Base-by-base conservation (phyloP, 1,284 basidiomycete genomes). In the Microbotryomycetes sp. region DNA sequence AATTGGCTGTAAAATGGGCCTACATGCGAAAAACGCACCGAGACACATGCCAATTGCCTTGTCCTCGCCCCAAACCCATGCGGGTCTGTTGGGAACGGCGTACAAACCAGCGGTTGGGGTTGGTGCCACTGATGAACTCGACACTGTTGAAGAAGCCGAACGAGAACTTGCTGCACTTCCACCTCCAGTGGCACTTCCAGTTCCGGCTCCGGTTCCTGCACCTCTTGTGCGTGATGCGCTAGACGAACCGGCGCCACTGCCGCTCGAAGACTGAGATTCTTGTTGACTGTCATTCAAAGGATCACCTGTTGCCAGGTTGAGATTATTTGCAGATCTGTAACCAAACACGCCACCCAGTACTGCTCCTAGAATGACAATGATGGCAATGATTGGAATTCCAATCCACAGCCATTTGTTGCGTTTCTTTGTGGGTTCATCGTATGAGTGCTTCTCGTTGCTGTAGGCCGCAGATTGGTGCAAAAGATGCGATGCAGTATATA, bases 261-360 rank as follows among this genome's bases (percentile, higher is more conserved):
- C 26, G 6, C 19, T 19, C 2, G 49, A 6, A 51, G 49, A 51
- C 36, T 9, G 36, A 12, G 12, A 9, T 9, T 19, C 36, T 42
- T 42, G 36, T 19, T 42, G 49, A 25, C 23, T 52, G 19, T 56
- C 47, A 25, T 49, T 54, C 49, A 58, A 45, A 15, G 54, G 36
- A 36, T 31, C 45, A 36, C 26, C 58, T 26, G 56, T 61, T 12
- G 30, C 48, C 47, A 61, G 53, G 50, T 42, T 54, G 32, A 48
- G 32, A 53, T 62, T 45, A 29, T 60, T 58, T 19, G 56, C 58
- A 2, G 60, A 59, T 1, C 68, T 32, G 25, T 54, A 60, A 36
- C 68, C 68, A 28, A 69, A 29, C 1, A 69, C 67, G 26, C 65
- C 65, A 4, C 64, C 64, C n/a, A 69, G 46, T 4, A 67, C 68